Conservation (phyloP, 106 monocot genomes). For the Hemerocallis citrina region DNA sequence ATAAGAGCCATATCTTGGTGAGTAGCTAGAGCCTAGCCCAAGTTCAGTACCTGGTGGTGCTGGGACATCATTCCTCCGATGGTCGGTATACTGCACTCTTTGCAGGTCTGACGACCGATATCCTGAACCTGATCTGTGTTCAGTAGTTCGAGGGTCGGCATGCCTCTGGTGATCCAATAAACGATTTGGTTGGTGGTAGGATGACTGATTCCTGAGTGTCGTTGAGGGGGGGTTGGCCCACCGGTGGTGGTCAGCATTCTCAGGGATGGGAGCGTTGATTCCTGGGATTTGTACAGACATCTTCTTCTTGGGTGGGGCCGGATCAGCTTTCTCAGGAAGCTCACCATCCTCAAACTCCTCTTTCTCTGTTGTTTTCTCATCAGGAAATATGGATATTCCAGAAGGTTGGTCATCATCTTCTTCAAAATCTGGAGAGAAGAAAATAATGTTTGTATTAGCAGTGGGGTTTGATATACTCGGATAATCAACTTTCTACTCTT, state of each 20-base stretch:
- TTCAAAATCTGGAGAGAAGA: conserved; percentile 31
- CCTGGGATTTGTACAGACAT: conserved; percentile 82
- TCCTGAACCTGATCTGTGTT: conserved; percentile 3
- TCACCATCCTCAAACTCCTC: conserved; percentile 83
- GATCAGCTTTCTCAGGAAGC: conserved; percentile 50
- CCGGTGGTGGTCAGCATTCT: conserved; percentile 48
- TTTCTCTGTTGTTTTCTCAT: conserved; percentile 40
- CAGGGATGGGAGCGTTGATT: conserved; percentile 81
- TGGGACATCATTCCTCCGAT: conserved; percentile 10
- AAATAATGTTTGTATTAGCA: no score
- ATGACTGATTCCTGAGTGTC: conserved; percentile 9
- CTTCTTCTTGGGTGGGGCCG: conserved; percentile 27
- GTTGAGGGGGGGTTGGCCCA: conserved; percentile 32
- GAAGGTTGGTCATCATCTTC: conserved; percentile 70
- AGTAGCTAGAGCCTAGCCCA: conserved; percentile 15
- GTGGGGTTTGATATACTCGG: no score
- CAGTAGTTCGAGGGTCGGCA: conserved; percentile 11
- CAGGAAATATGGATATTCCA: conserved; percentile 74
- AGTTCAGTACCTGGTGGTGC: conserved; percentile 7
- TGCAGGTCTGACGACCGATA: conserved; percentile 8
- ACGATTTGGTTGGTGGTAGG: background rate
- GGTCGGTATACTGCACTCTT: conserved; percentile 11
- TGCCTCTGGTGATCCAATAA: conserved; percentile 19
- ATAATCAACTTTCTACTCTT: no score
- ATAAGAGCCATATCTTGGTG: conserved; percentile 45